Evolutionary conservation across 148 eudicot species (phyloP), one percentile per base, ranked within the genome.

Genomic region (Rhododendron williamsianum): DNA sequence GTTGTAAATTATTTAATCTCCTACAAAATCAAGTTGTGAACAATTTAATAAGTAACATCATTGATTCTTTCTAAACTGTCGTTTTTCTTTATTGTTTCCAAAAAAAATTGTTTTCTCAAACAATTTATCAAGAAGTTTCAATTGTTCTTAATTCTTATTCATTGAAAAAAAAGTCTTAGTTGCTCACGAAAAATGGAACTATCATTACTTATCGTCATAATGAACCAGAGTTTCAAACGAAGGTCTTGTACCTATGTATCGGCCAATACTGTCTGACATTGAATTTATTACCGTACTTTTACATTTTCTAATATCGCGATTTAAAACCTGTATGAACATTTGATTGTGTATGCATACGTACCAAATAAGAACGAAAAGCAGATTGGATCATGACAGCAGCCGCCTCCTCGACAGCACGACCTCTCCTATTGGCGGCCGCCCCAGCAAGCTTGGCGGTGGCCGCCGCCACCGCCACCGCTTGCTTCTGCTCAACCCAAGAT

Each of bases 371-470:
- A 19, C 97, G 92, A 81, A 91, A 96, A 4, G 92, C 91, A 16
- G 95, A 90, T 51, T 96, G 99, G 87, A 96, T 96, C 93, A 88
- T 93, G 52, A 83, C 81, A 8, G 98, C 98, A n/a, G 96, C 94
- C 30, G 89, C 92, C 63, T 89, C 96, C 82, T 90, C 92, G 30
- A 88, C 33, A 0, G 81, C 87, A 52, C 56, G n/a, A 12, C 65
- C 85, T 81, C 86, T 88, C 43, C 72, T 86, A 9, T 87, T 49
- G 16, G 51, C 60, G 13, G 89, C 18, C 7, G 89, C 92, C 21
- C 60, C 21, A 16, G 21, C 5, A 54, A 54, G 60, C 60, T 4
- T 54, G 21, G 60, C 60, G 23, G 60, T 18, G 60, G 60, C 60
- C 7, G 56, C 56, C 0, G 56, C 56, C 5, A 54, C 60, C 2